Conservation (phyloP, 805 yeast species). For the Suhomyces emberorum region DNA sequence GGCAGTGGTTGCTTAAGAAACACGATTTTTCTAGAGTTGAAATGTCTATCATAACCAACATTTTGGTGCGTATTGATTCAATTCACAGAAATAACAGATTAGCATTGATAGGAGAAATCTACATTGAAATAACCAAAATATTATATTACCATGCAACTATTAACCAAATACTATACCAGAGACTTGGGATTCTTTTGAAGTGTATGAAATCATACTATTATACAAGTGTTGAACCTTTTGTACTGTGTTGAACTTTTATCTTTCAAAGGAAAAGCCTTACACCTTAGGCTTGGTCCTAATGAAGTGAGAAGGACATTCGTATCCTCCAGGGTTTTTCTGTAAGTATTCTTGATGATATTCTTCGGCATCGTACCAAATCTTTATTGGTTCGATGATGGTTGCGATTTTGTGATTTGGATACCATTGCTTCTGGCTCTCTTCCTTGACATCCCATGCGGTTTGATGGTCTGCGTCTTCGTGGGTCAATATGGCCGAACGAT, state of each 20-base stretch:
- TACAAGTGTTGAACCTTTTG: conserved; percentile 6
- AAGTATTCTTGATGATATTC: conserved; percentile 87
- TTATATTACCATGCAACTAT: not conserved
- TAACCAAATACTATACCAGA: not conserved
- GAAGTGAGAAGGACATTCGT: conserved; percentile 87
- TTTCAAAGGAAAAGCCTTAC: conserved; percentile 9
- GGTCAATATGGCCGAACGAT: conserved; percentile 77
- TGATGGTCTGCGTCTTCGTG: conserved; percentile 50
- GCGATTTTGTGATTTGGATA: conserved; percentile 65
- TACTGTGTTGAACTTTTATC: conserved; percentile 4
- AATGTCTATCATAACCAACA: no score
- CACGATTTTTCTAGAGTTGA: no score
- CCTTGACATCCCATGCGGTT: conserved; percentile 44
- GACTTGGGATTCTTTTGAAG: not conserved
- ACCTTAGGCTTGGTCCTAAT: conserved; percentile 60
- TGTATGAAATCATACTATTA: not conserved
- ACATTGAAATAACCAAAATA: not conserved
- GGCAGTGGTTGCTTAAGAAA: no score
- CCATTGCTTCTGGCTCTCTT: conserved; percentile 67
- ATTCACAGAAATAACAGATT: no score
- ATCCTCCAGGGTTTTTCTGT: conserved; percentile 77
- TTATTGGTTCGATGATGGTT: conserved; percentile 66
- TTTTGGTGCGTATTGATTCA: no score
- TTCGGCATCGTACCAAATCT: conserved; percentile 88
- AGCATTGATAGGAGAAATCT: no score